Base-by-base conservation (phyloP, 805 yeast genomes). In the Cyberlindnera mycetangii region DNA sequence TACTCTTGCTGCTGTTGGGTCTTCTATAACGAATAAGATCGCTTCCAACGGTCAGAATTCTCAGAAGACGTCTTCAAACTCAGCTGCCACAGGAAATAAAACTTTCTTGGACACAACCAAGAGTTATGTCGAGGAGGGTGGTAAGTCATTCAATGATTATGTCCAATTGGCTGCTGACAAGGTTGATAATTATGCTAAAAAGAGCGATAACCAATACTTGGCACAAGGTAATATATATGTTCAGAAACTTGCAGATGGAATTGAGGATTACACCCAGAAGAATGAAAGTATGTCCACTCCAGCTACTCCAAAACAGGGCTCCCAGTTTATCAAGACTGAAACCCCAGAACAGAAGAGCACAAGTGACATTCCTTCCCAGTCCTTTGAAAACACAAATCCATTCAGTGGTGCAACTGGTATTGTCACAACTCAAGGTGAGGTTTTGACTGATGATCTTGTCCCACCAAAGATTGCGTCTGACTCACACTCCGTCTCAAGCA, bases 161-260 rank as follows among this genome's bases (percentile, higher is more conserved):
- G 49, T 45, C 18, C 52, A 52, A 37, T 17, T 18, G n/a, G 52
- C 46, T 34, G 58, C 54, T 27, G 49, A 47, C 17, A 48, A 49
- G 37, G 49, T 37, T 32, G 54, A 51, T 27, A 48, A 39, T 7
- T 43, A 48, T 18, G 51, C 53, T 6, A 32, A 49, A 27, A 37
- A 19, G 9, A 48, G 44, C 25, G 40, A 48, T 28, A 54, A 48
- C 22, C 37, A 42, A 37, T 41, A 43, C 24, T 32, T 48, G 20
- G 19, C 15, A 5, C 37, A 48, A 42, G 54, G 52, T 18, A 50
- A 50, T 21, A 28, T 15, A 0, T 37, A 33, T 25, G 41, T 52
- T 9, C 56, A 52, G 47, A 42, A 41, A 20, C 35, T 37, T 20
- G 54, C 54, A 24, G 47, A 39, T n/a, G 45, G 42, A 14, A 28